These are phyloP conservation scores for Trichoderma koningiopsis DNA, from an alignment of 2,329 filamentous ascomycete species.

Conservation along the genomic window DNA sequence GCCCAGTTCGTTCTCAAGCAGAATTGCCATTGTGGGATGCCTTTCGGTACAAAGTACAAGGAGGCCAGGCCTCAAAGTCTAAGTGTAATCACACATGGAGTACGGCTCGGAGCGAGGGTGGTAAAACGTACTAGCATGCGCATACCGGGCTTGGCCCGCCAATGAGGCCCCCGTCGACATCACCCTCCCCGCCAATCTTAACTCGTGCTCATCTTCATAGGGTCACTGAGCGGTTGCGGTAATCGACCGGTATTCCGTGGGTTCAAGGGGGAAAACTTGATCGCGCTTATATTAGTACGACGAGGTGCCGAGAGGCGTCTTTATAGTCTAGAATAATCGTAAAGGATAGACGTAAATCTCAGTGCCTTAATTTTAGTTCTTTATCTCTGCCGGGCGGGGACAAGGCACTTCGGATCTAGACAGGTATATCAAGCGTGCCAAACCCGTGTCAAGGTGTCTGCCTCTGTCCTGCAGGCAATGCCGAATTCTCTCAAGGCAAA, in stretches of 20 bases:
- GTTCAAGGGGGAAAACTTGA: neutral
- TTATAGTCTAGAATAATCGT: neutral
- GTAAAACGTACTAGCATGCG: neutral
- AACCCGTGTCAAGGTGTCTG: neutral
- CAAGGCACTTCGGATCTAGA: neutral
- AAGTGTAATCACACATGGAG: neutral
- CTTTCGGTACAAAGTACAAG: slow-evolving; percentile 2
- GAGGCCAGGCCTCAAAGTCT: neutral
- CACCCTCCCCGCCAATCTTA: slow-evolving; percentile 5
- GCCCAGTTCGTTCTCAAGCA: neutral
- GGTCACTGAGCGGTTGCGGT: slow-evolving; percentile 8
- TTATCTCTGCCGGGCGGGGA: neutral
- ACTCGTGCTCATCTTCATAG: slow-evolving; percentile 5
- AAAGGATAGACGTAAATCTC: neutral
- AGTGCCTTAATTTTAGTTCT: neutral
- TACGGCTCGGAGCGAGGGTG: neutral
- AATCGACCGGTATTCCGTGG: slow-evolving; percentile 8
- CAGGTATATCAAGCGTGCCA: neutral
- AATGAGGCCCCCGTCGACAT: neutral
- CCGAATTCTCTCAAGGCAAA: neutral
- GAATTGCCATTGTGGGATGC: neutral
- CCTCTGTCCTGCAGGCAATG: neutral
- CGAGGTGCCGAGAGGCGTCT: slow-evolving; percentile 2
- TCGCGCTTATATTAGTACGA: slow-evolving; percentile 1
- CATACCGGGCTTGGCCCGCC: neutral